Conservation (phyloP, 2,329 filamentous ascomycete genomes). For the Nemania sp. region DNA sequence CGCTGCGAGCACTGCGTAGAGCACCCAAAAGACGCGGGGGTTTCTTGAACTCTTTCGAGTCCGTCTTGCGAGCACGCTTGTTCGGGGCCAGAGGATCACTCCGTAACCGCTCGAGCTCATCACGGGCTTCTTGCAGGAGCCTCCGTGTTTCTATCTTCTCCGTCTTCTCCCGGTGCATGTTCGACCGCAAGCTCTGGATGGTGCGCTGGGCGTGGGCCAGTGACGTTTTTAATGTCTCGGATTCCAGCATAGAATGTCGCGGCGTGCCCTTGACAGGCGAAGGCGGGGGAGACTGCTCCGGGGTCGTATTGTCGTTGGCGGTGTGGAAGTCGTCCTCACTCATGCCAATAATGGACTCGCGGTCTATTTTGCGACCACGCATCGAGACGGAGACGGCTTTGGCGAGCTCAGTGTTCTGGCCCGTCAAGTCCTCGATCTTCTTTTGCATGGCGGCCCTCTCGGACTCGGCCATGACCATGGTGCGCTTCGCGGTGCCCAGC, state of each 20-base stretch:
- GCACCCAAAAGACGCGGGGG: slow-evolving; percentile 76
- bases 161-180: slow-evolving; percentile 96
- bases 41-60: slow-evolving; percentile 76
- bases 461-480: slow-evolving; percentile 73
- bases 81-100: slow-evolving; percentile 53
- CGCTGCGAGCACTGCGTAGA: slow-evolving; percentile 72
- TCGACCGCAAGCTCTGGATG: slow-evolving; percentile 93
- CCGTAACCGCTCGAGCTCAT: slow-evolving; percentile 79
- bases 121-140: slow-evolving; percentile 91
- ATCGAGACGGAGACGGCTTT: slow-evolving; percentile 73
- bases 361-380: slow-evolving; percentile 67
- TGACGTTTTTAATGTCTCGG: slow-evolving; percentile 92
- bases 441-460: slow-evolving; percentile 79
- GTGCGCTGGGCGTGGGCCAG: slow-evolving; percentile 93
- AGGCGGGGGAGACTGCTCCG: slow-evolving; percentile 86
- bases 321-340: slow-evolving; percentile 67
- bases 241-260: slow-evolving; percentile 87
- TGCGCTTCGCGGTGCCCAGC: slow-evolving; percentile 79
- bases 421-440: slow-evolving; percentile 84
- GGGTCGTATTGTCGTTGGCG: slow-evolving; percentile 70
- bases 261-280: slow-evolving; percentile 92
- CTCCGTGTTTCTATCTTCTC: slow-evolving; percentile 96
- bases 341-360: slow-evolving; percentile 60
- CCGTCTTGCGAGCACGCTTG: slow-evolving; percentile 65
- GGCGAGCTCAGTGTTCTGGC: slow-evolving; percentile 89